phyloP scores from a whole-genome alignment of 768 basidiomycete genomes.

The Leccinum longicurvipes region DNA sequence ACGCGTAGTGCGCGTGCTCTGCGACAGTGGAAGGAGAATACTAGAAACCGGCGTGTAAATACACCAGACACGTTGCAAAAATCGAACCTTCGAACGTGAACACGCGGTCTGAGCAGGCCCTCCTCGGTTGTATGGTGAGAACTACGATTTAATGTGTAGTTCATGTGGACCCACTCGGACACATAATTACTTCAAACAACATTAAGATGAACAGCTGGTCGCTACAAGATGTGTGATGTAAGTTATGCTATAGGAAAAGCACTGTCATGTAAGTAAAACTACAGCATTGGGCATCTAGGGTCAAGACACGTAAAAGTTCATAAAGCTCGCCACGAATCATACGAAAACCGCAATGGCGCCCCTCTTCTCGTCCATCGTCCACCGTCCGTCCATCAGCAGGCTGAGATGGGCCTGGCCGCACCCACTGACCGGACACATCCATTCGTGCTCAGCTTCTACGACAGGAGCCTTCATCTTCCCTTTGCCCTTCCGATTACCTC shows the following conservation, averaged over 20 bases:
- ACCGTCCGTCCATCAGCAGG: conserved; percentile 53
- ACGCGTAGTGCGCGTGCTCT: conserved; percentile 27
- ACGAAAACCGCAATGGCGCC: conserved; percentile 40
- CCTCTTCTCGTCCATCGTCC: conserved; percentile 53
- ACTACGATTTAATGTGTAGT: not conserved
- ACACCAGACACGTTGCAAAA: conserved; percentile 22
- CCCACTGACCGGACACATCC: conserved; percentile 60
- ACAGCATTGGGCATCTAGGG: conserved; percentile 2
- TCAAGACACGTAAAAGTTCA: conserved; percentile 16
- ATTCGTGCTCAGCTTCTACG: conserved; percentile 51
- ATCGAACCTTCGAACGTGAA: conserved; percentile 15
- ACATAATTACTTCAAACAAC: not conserved
- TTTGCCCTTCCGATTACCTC: conserved; percentile 30
- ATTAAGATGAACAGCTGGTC: not conserved
- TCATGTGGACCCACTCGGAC: not conserved
- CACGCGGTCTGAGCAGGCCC: conserved; percentile 10
- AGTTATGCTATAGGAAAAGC: conserved; percentile 9
- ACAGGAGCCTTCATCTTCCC: conserved; percentile 34
- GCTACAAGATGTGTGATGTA: conserved; percentile 19
- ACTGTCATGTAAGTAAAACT: not conserved
- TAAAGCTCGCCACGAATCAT: conserved; percentile 22
- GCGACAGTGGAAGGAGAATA: conserved; percentile 3
- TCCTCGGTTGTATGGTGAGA: conserved; percentile 3
- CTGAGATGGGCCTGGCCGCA: conserved; percentile 57
- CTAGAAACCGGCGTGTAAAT: conserved; percentile 9